These are phyloP conservation scores for Leptographium radiaticola DNA, from an alignment of 2,329 filamentous ascomycete species.

Conservation along the genomic window DNA sequence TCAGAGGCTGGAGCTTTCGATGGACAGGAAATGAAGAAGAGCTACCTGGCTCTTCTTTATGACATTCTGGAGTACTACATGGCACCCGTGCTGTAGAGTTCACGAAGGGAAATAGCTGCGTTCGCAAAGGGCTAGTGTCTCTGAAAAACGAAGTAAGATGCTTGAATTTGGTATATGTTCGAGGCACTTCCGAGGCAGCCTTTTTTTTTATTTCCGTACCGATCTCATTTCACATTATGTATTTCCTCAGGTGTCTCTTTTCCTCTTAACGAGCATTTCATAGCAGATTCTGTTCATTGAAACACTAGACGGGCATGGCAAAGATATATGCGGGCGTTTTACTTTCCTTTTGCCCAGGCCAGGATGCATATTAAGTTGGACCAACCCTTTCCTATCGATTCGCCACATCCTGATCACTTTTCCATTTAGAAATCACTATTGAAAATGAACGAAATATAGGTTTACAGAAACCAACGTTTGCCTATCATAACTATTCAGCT, in stretches of 20 bases:
- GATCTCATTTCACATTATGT: not conserved
- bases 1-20: conserved; percentile 17
- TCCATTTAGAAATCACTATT: too few relatives aligned
- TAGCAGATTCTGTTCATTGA: not conserved
- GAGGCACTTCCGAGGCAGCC: not conserved
- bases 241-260: not conserved
- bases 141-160: not conserved
- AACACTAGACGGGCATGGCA: not conserved
- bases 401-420: too few relatives aligned
- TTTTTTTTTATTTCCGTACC: not conserved
- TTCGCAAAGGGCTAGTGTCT: not conserved
- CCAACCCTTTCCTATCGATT: too few relatives aligned
- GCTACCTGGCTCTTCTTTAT: conserved; percentile 38
- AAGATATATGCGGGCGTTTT: not conserved
- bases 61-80: conserved; percentile 40
- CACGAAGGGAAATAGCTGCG: not conserved
- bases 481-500: too few relatives aligned
- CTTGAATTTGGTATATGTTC: not conserved
- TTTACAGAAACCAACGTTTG: too few relatives aligned
- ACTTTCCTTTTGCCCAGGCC: not conserved
- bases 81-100: conserved; percentile 31
- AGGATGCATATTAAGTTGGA: not conserved
- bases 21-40: conserved; percentile 11
- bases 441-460: too few relatives aligned
- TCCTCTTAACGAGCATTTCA: not conserved